phyloP scores from a whole-genome alignment of 768 basidiomycete genomes.

The Termitomyces sp. region DNA sequence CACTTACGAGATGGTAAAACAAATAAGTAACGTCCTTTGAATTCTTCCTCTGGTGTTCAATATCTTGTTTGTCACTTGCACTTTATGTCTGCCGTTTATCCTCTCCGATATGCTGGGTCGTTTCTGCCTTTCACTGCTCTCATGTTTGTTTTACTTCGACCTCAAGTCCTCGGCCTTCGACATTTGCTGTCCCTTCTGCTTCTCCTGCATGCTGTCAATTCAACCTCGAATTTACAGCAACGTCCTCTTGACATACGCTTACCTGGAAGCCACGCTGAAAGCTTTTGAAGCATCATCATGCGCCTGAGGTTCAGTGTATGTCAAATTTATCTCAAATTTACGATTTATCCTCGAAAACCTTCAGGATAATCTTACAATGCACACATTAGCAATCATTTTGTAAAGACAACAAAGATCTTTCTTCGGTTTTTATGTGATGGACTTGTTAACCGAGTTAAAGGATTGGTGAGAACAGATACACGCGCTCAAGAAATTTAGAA shows the following conservation, averaged over 20 bases:
- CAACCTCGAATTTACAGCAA: not conserved
- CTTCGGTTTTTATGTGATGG: not conserved
- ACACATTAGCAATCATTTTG: not conserved
- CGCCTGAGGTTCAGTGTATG: too few relatives aligned
- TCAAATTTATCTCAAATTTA: not conserved
- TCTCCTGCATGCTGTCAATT: not conserved
- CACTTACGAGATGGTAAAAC: not conserved
- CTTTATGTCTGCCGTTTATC: not conserved
- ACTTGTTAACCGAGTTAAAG: not conserved
- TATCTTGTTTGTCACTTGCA: not conserved
- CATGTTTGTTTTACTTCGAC: not conserved
- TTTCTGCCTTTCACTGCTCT: not conserved
- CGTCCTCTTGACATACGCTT: not conserved
- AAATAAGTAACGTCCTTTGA: not conserved
- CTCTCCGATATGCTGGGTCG: not conserved
- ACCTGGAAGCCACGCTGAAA: too few relatives aligned
- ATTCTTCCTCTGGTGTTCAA: not conserved
- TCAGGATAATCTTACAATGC: not conserved
- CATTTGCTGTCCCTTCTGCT: not conserved
- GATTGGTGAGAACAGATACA: not conserved
- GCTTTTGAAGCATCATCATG: too few relatives aligned
- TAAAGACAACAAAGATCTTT: not conserved
- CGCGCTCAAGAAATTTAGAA: not conserved
- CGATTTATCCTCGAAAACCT: not conserved
- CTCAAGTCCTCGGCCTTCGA: not conserved